phyloP scores from a whole-genome alignment of 2,329 filamentous ascomycete species.

The Neoarthrinium moseri region DNA sequence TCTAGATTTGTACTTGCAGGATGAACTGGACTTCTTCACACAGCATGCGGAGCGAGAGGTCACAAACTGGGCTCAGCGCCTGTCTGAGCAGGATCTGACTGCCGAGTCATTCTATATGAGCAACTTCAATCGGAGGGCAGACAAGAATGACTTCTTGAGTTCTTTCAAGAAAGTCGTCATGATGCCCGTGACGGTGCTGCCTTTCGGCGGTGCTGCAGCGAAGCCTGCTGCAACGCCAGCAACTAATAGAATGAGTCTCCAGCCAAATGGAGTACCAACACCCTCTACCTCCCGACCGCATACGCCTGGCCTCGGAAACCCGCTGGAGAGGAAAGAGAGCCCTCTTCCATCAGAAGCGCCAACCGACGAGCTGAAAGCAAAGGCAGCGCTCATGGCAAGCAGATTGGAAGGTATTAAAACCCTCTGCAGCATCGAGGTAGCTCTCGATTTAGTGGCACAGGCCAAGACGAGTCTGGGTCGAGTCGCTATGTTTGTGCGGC shows the following conservation, averaged over 20 bases:
- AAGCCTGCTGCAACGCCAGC: conserved; percentile 32
- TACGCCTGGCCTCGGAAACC: conserved; percentile 41
- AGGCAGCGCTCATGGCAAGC: conserved; percentile 96
- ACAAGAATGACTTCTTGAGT: conserved; percentile 93
- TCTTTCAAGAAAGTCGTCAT: conserved; percentile 99
- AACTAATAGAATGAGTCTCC: conserved; percentile 27
- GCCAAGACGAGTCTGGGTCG: conserved; percentile 88
- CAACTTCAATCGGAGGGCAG: conserved; percentile 88
- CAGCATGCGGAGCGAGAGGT: conserved; percentile 75
- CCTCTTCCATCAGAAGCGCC: conserved; percentile 66
- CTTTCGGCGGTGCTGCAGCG: conserved; percentile 49
- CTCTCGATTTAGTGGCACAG: conserved; percentile 81
- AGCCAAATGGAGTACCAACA: conserved; percentile 19
- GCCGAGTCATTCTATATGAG: conserved; percentile 95
- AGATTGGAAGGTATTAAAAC: conserved; percentile 92
- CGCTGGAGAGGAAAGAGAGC: conserved; percentile 36
- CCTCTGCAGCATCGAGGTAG: conserved; percentile 94
- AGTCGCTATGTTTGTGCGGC: conserved; percentile 75
- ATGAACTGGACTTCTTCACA: conserved; percentile 86
- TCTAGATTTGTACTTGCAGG: conserved; percentile 87
- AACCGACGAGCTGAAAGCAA: conserved; percentile 88
- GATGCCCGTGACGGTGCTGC: conserved; percentile 93
- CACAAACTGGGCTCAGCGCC: conserved; percentile 82
- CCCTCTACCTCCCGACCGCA: conserved; percentile 47
- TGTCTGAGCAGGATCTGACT: conserved; percentile 86